phyloP scores from a whole-genome alignment of 2,329 filamentous ascomycete species.

The Clonostachys rosea region DNA sequence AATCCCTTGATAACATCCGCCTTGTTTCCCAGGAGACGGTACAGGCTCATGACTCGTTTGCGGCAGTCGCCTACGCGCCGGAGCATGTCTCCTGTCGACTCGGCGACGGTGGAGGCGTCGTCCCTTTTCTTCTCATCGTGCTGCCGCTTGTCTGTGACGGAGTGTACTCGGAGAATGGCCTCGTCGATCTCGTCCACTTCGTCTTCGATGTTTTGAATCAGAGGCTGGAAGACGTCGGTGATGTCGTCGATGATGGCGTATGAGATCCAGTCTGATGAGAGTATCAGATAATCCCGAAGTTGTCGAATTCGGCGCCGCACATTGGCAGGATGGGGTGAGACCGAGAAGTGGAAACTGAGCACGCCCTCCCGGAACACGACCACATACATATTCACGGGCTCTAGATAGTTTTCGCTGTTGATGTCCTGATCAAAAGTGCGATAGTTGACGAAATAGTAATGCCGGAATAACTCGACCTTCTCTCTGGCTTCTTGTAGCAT shows the following conservation, averaged over 20 bases:
- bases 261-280: conserved; percentile 96
- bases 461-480: conserved; percentile 94
- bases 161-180: conserved; percentile 78
- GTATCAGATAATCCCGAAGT: conserved; percentile 85
- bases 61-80: conserved; percentile 87
- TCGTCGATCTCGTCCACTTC: conserved; percentile 98
- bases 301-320: conserved; percentile 91
- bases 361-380: conserved; percentile 95
- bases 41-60: conserved; percentile 96
- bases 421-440: conserved; percentile 95
- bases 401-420: conserved; percentile 82
- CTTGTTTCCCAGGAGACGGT: conserved; percentile 90
- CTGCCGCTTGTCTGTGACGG: conserved; percentile 39
- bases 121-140: conserved; percentile 36
- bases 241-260: conserved; percentile 98
- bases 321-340: conserved; percentile 93
- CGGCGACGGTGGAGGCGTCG: conserved; percentile 34
- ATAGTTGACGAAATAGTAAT: conserved; percentile 99
- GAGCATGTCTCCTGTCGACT: conserved; percentile 74
- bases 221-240: conserved; percentile 88
- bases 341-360: conserved; percentile 94
- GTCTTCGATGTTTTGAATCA: conserved; percentile 90
- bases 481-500: conserved; percentile 96
- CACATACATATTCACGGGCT: conserved; percentile 96
- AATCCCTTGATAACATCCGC: conserved; percentile 99